These are phyloP conservation scores for Cyphellophora attinorum DNA, from an alignment of 2,329 filamentous ascomycete genomes.

Conservation along the genomic window DNA sequence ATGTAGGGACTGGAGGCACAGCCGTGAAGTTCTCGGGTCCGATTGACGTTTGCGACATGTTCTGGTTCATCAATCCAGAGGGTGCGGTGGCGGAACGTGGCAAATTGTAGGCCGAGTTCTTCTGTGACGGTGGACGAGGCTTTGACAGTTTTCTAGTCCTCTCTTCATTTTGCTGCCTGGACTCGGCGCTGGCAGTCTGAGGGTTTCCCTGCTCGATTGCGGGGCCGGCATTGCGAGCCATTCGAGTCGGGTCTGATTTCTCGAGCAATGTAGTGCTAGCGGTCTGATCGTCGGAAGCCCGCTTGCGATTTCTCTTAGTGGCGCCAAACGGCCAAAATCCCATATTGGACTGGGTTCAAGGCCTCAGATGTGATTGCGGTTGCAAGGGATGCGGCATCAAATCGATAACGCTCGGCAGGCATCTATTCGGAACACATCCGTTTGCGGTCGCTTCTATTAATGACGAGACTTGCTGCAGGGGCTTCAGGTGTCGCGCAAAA, in stretches of 20 bases:
- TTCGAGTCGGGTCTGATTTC: conserved; percentile 6
- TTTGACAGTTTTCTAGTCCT: conserved; percentile 13
- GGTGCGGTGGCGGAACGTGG: not conserved
- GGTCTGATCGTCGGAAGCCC: conserved; percentile 7
- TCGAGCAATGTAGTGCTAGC: conserved; percentile 6
- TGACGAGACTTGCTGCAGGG: no score
- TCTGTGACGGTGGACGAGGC: not conserved
- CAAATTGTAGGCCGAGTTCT: not conserved
- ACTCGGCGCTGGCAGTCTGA: not conserved
- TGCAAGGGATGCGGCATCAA: not conserved
- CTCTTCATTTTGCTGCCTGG: conserved; percentile 4
- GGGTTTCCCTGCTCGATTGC: not conserved
- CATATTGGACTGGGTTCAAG: conserved; percentile 11
- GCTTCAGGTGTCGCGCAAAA: no score
- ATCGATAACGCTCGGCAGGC: no score
- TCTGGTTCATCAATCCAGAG: conserved; percentile 20
- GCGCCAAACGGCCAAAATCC: conserved; percentile 20
- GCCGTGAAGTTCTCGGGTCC: conserved; percentile 29
- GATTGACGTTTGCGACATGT: conserved; percentile 25
- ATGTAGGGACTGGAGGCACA: conserved; percentile 38
- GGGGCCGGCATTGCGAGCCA: conserved; percentile 6
- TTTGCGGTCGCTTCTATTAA: no score
- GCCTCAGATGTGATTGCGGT: conserved; percentile 1
- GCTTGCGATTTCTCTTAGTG: conserved; percentile 15
- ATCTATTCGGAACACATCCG: no score